Evolutionary conservation across 179 eudicot genomes (phyloP).

Genomic region (Actinidia chinensis): DNA sequence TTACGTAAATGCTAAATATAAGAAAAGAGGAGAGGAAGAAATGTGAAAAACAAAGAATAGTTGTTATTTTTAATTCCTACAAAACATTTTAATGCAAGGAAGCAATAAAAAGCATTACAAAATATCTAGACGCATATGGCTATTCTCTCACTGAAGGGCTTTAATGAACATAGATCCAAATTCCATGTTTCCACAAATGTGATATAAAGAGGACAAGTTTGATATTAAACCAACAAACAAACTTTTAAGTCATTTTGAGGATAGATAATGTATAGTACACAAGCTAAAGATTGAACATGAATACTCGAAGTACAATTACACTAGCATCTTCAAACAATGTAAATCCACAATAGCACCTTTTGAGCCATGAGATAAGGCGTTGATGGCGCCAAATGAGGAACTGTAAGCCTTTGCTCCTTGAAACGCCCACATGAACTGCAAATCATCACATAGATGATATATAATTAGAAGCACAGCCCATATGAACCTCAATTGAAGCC

Average conservation of each 20-base stretch:
- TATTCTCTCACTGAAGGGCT: neutral
- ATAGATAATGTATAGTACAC: too few species aligned
- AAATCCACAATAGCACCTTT: constrained; percentile 47
- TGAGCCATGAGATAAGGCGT: constrained; percentile 83
- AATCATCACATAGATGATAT: constrained; percentile 18
- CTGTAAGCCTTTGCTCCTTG: constrained; percentile 69
- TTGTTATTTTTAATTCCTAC: neutral
- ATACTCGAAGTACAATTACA: neutral
- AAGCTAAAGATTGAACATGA: neutral
- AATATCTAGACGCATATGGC: too few species aligned
- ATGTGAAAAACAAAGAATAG: neutral
- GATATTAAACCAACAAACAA: too few species aligned
- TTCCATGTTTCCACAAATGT: neutral
- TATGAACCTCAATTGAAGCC: neutral
- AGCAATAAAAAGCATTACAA: too few species aligned
- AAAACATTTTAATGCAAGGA: too few species aligned
- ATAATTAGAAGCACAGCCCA: neutral
- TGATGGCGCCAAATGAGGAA: constrained; percentile 87
- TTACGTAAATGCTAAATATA: neutral
- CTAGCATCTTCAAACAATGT: neutral
- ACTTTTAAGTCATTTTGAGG: too few species aligned
- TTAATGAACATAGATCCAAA: neutral
- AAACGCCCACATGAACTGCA: constrained; percentile 88
- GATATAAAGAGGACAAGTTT: neutral
- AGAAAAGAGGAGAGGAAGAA: neutral